Conservation (phyloP, 768 basidiomycete species). For the Lactarius deliciosus region DNA sequence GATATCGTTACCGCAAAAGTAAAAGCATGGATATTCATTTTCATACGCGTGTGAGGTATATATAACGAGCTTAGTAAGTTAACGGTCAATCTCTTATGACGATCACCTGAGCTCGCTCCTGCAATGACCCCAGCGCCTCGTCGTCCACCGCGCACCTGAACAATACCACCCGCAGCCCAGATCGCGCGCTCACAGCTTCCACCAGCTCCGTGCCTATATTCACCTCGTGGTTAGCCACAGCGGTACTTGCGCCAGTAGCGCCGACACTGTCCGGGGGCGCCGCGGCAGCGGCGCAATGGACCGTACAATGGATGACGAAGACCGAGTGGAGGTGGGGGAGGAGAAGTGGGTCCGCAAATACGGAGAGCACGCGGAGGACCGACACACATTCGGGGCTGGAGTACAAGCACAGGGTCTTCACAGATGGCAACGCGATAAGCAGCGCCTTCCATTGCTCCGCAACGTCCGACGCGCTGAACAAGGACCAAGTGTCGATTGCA, state of each 20-base stretch:
- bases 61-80: too few species aligned
- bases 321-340: conserved; percentile 11
- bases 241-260: background rate
- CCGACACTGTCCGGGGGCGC: background rate
- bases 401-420: background rate
- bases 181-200: background rate
- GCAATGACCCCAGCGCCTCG: conserved; percentile 3
- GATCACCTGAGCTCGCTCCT: conserved; percentile 4
- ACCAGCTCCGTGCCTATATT: conserved; percentile 12
- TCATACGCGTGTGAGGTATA: too few species aligned
- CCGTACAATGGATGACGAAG: background rate
- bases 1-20: too few species aligned
- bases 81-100: too few species aligned
- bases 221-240: background rate
- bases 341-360: background rate
- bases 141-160: conserved; percentile 15
- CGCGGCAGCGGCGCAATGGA: background rate
- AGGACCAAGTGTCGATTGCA: background rate
- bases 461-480: background rate
- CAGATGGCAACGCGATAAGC: background rate
- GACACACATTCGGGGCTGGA: background rate
- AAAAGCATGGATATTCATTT: too few species aligned
- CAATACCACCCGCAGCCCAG: conserved; percentile 13
- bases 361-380: background rate
- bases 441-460: background rate